Conservation (phyloP, 2,329 filamentous ascomycete species). For the Aspergillus sp. region DNA sequence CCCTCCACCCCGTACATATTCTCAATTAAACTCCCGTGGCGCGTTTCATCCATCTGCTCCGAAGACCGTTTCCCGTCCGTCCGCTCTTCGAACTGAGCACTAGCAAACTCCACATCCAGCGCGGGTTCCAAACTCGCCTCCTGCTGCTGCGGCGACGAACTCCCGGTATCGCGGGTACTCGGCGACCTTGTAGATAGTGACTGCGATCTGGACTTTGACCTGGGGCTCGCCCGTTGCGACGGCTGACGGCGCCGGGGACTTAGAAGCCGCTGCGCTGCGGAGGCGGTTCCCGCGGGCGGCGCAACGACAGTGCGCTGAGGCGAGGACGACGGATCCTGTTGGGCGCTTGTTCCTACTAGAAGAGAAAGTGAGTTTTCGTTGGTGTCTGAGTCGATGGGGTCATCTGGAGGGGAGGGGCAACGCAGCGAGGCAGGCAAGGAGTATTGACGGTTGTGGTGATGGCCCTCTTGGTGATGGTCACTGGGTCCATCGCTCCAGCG, state of each 20-base stretch:
- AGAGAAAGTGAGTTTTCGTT: constrained; percentile 25
- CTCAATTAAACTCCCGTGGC: constrained; percentile 62
- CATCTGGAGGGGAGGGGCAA: constrained; percentile 17
- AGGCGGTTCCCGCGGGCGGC: constrained; percentile 30
- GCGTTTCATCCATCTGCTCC: constrained; percentile 33
- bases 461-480: constrained; percentile 5
- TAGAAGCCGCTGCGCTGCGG: constrained; percentile 25
- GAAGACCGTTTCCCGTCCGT: constrained; percentile 34
- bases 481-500: constrained; percentile 10
- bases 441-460: constrained; percentile 16
- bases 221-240: constrained; percentile 10
- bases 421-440: constrained; percentile 16
- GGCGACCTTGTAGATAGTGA: constrained; percentile 17
- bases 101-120: constrained; percentile 35
- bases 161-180: constrained; percentile 12
- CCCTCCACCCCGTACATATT: constrained; percentile 73
- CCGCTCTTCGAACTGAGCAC: constrained; percentile 21
- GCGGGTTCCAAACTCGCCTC: constrained; percentile 16
- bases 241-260: constrained; percentile 21
- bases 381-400: constrained; percentile 19
- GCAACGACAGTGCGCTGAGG: constrained; percentile 17
- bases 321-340: constrained; percentile 18
- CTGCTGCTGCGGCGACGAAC: constrained; percentile 15
- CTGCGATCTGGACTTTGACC: constrained; percentile 21
- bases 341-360: constrained; percentile 20